phyloP scores from a whole-genome alignment of 768 basidiomycete genomes.

The Nidularia sp. region DNA sequence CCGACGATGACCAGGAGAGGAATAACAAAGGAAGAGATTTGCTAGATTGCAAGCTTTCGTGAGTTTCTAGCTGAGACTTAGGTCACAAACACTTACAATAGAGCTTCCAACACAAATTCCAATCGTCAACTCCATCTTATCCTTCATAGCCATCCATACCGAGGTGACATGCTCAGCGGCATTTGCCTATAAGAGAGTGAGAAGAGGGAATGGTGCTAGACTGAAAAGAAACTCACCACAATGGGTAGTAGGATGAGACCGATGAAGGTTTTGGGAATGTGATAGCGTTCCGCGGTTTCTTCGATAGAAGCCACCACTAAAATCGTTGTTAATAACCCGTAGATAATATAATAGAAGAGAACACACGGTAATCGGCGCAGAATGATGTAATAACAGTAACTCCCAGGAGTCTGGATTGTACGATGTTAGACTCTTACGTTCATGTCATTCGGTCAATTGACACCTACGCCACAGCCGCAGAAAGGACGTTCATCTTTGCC shows the following conservation, averaged over 20 bases:
- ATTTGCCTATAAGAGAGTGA: conserved; percentile 46
- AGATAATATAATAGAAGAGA: background rate
- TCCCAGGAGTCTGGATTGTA: conserved; percentile 46
- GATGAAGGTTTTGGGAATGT: conserved; percentile 82
- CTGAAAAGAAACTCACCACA: conserved; percentile 46
- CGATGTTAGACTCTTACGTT: background rate
- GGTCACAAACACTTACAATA: conserved; percentile 46
- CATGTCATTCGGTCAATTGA: conserved; percentile 2
- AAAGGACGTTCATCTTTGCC: conserved; percentile 62
- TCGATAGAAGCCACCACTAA: conserved; percentile 89
- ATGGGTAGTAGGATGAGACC: conserved; percentile 85
- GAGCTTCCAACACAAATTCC: conserved; percentile 79
- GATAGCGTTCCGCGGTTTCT: conserved; percentile 78
- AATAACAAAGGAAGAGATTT: conserved; percentile 84
- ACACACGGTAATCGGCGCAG: conserved; percentile 83
- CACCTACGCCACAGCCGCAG: conserved; percentile 57
- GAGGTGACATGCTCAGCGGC: conserved; percentile 85
- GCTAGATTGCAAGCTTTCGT: conserved; percentile 31
- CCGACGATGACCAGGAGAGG: conserved; percentile 86
- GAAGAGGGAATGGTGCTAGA: background rate
- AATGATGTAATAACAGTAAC: conserved; percentile 84
- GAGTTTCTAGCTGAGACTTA: background rate
- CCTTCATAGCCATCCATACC: conserved; percentile 86
- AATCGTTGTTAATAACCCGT: background rate
- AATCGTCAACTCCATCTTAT: conserved; percentile 63